Base-by-base conservation (phyloP, 1,284 basidiomycete genomes). In the Chondrostereum purpureum region DNA sequence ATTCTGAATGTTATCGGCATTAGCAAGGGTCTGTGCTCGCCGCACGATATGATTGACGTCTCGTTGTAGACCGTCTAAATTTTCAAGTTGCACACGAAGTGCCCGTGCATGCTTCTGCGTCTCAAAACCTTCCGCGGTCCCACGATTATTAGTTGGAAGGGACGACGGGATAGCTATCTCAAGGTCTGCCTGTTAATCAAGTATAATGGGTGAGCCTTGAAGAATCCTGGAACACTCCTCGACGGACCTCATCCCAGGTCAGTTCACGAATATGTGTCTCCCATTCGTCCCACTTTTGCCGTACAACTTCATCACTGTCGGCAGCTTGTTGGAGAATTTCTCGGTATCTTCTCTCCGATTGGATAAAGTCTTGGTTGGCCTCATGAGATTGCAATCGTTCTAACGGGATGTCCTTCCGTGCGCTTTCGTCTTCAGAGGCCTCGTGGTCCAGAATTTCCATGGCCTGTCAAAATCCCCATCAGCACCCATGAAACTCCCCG, bases 361-460 rank as follows among this genome's bases (percentile, higher is more conserved):
- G 71, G 12, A 83, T 75, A 2, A 95, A 70, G 19, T 83, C 78
- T 13, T 65, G 62, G 54, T 94, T 94, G n/a, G 87, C 88, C 54
- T 87, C 75, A 55, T 86, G 75, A 0, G 92, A 96, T 1, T 83
- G 76, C 0, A 66, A 65, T 12, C 89, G 72, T 48, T 70, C 67
- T 37, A 80, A 58, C 40, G 61, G 55, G 6, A 58, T 65, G 42
- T 75, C 69, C 51, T 73, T 69, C 45, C 80, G 73, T 48, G 81
- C 64, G 38, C 72, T 62, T 66, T 92, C 90, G 56, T 97, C 92
- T 60, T 94, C 90, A 3, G 83, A 84, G 14, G 88, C 88, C 65
- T 98, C 94, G 44, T 80, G 80, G 55, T 95, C 92, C 8, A 98
- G 69, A 11, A 93, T 79, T 55, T 92, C 90, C 69, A 92, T 76